These are phyloP conservation scores for Arthrobotrys entomopaga DNA, from an alignment of 2,329 filamentous ascomycete genomes.

Conservation along the genomic window DNA sequence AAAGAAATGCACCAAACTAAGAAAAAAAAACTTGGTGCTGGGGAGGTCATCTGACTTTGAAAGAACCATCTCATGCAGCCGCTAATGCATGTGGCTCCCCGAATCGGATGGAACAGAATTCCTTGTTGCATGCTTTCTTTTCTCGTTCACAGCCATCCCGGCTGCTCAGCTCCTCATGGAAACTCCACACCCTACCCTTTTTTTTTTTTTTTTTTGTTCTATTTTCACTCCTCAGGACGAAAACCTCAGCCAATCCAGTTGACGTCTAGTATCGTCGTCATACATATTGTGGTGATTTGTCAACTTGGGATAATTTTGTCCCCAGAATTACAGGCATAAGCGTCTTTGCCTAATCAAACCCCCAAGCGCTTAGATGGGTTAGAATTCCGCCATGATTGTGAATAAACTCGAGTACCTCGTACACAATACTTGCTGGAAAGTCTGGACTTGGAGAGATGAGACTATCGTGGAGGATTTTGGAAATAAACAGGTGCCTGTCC, in stretches of 20 bases:
- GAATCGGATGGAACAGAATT: conserved; percentile 40
- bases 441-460: too few relatives aligned
- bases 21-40: conserved; percentile 25
- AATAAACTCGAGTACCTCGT: too few relatives aligned
- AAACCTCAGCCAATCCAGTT: conserved; percentile 8
- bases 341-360: conserved; percentile 45
- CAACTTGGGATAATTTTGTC: conserved; percentile 9
- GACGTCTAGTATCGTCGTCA: conserved; percentile 9
- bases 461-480: neutral
- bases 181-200: neutral
- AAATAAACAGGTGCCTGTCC: neutral
- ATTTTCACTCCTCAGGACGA: neutral
- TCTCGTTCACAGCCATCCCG: conserved; percentile 25
- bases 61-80: conserved; percentile 54
- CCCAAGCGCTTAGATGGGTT: neutral
- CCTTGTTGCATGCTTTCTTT: conserved; percentile 31
- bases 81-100: conserved; percentile 52
- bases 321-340: neutral
- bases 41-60: conserved; percentile 53
- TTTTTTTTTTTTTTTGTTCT: too few relatives aligned
- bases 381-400: too few relatives aligned
- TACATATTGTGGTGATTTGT: conserved; percentile 28
- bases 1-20: too few relatives aligned
- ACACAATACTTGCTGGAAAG: too few relatives aligned
- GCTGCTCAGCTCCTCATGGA: conserved; percentile 4